These are phyloP conservation scores for Henningerozyma blattae DNA, from an alignment of 805 yeast species.

Conservation along the genomic window DNA sequence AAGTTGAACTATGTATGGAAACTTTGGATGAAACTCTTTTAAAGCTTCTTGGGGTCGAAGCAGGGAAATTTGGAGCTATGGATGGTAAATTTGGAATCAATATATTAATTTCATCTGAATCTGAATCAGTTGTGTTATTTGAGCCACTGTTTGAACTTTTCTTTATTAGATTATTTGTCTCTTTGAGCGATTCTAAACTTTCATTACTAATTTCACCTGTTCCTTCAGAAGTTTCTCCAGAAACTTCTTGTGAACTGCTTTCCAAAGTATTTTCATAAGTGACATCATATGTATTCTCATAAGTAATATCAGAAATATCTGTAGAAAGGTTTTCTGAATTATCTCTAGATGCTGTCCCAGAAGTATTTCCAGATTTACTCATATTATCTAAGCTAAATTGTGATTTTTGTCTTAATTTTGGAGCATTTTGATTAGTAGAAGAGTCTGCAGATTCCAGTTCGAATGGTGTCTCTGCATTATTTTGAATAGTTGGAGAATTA, in stretches of 20 bases:
- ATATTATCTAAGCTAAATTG: constrained; percentile 17
- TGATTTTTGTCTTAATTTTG: constrained; percentile 19
- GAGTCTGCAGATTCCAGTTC: not conserved
- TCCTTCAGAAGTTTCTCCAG: too few species aligned
- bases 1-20: constrained; percentile 6
- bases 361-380: not conserved
- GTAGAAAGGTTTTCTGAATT: not conserved
- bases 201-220: not conserved
- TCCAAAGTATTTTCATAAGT: not conserved
- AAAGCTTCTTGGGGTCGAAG: constrained; percentile 18
- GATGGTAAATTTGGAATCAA: constrained; percentile 9
- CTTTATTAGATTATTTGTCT: too few species aligned
- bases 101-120: not conserved
- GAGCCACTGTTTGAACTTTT: too few species aligned
- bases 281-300: not conserved
- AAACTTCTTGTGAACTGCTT: not conserved
- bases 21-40: constrained; percentile 12
- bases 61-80: constrained; percentile 14
- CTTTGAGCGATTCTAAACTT: not conserved
- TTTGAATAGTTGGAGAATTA: not conserved
- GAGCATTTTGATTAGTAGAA: constrained; percentile 10
- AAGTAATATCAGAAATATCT: not conserved
- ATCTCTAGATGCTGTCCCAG: not conserved
- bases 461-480: not conserved
- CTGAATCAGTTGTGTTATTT: not conserved